Conservation (phyloP, 176 grass and related monocot genomes). For the maize (Zea mays) region Zm-B73-REFERENCE-NAM-5.0 NC_050105.1:119641501-119642000, state of each 20-base stretch:
- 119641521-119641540: conserved; percentile 2
- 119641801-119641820: conserved; percentile 2
- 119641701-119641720: conserved; percentile 5
- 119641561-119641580: neutral
- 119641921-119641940: neutral
- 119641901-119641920: conserved; percentile 2
- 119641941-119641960: neutral
- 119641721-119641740: too few species aligned
- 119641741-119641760: conserved; percentile 31
- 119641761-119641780: conserved; percentile 1
- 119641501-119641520: conserved; percentile 34
- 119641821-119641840: conserved; percentile 18
- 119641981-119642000: conserved; percentile 5
- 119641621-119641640: neutral
- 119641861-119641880: neutral
- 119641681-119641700: conserved; percentile 9
- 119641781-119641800: conserved; percentile 6
- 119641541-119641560: neutral
- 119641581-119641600: neutral
- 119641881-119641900: conserved; percentile 17
- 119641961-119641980: neutral
- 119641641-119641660: neutral
- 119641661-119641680: neutral
- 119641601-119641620: neutral
- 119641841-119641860: neutral